A percentile compares a stretch with the other conserved stretches of the same genome.
These are phyloP conservation scores for Dictyostelium capitatum DNA, from an alignment of 78 protist genomes.

Conservation along the genomic window DNA sequence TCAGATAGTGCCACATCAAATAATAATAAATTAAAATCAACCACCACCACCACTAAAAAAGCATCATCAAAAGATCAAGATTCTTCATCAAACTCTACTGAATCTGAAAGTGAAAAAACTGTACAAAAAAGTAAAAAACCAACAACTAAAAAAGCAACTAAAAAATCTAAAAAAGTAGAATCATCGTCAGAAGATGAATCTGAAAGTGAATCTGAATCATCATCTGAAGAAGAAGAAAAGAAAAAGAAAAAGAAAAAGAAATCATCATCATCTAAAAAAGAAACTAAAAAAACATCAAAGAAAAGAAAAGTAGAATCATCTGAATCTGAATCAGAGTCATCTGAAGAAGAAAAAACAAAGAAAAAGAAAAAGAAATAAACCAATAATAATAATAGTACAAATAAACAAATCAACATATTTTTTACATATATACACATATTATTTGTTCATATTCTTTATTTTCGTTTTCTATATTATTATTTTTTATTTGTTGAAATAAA, in stretches of 20 bases:
- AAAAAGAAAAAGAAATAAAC: slow-evolving; percentile 28
- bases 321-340: slow-evolving; percentile 17
- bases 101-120: slow-evolving; percentile 51
- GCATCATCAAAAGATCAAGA: not conserved
- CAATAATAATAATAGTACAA: not conserved
- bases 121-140: not conserved
- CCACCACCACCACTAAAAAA: not conserved
- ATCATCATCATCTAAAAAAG: not conserved
- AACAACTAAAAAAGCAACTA: slow-evolving; percentile 11
- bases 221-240: slow-evolving; percentile 5
- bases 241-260: slow-evolving; percentile 21
- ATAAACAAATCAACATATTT: not conserved
- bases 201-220: slow-evolving; percentile 13
- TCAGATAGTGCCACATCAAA: slow-evolving; percentile 27
- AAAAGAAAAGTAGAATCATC: slow-evolving; percentile 18
- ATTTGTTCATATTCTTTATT: not conserved
- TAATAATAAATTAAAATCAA: not conserved
- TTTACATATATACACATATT: not conserved
- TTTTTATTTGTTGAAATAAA: not conserved
- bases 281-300: not conserved
- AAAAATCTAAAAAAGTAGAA: slow-evolving; percentile 3
- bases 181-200: slow-evolving; percentile 1
- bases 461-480: not conserved
- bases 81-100: slow-evolving; percentile 23
- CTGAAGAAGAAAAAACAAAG: slow-evolving; percentile 6